These are phyloP conservation scores for Diaporthe humulicola DNA, from an alignment of 2,329 filamentous ascomycete species.

Conservation along the genomic window DNA sequence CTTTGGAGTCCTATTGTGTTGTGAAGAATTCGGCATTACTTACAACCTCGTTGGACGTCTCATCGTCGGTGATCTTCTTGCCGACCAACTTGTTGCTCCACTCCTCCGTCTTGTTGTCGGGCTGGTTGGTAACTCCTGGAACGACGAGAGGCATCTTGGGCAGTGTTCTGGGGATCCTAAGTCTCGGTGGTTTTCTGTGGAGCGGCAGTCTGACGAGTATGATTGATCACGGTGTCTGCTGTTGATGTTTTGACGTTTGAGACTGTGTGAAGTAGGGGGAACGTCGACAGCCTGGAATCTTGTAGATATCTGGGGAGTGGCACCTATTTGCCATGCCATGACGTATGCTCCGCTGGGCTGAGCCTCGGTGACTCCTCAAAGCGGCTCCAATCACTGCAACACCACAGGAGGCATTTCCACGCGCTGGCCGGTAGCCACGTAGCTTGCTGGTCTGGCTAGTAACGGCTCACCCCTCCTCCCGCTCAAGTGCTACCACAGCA, in stretches of 20 bases:
- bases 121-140: slow-evolving; percentile 65
- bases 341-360: slow-evolving; percentile 26
- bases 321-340: slow-evolving; percentile 21
- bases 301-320: not conserved
- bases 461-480: no score
- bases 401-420: no score
- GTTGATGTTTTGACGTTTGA: not conserved
- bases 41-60: slow-evolving; percentile 66
- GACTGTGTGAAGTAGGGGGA: not conserved
- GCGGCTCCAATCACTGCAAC: not conserved
- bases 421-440: no score
- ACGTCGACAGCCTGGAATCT: not conserved
- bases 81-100: slow-evolving; percentile 75
- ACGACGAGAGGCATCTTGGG: slow-evolving; percentile 76
- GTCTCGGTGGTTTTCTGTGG: slow-evolving; percentile 18
- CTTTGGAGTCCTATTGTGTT: not conserved
- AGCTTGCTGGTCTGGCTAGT: no score
- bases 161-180: slow-evolving; percentile 4
- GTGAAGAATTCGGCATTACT: slow-evolving; percentile 39
- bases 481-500: no score
- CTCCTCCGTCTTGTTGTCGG: slow-evolving; percentile 63
- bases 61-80: slow-evolving; percentile 69
- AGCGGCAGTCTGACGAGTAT: slow-evolving; percentile 6
- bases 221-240: not conserved
- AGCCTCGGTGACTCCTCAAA: not conserved